Conservation (phyloP, 129 eudicot species). For the Flaveria sonorensis region DNA sequence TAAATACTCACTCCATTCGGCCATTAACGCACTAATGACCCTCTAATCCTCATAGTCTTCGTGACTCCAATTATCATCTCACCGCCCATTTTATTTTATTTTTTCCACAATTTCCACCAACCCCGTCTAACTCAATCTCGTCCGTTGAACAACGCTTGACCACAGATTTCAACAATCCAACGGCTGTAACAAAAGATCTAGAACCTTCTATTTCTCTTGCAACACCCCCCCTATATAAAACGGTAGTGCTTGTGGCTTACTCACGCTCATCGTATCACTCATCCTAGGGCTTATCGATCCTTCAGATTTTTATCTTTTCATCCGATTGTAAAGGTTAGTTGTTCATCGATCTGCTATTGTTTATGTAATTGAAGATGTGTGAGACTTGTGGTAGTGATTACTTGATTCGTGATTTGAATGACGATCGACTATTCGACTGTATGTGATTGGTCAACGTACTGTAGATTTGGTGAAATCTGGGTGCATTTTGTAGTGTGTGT, state of each 20-base stretch:
- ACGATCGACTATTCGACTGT: neutral
- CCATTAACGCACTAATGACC: neutral
- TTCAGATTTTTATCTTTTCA: neutral
- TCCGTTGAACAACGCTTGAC: constrained; percentile 24
- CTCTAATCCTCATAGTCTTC: too few species aligned
- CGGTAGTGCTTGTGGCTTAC: constrained; percentile 36
- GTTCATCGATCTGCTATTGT: constrained; percentile 9
- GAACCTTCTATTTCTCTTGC: constrained; percentile 32
- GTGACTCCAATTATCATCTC: neutral
- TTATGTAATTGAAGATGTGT: neutral
- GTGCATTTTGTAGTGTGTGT: neutral
- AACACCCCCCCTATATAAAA: constrained; percentile 27
- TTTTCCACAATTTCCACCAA: constrained; percentile 30
- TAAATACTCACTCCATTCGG: neutral
- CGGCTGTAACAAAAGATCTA: constrained; percentile 31
- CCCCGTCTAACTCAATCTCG: constrained; percentile 35
- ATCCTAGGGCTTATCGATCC: constrained; percentile 29
- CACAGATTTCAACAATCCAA: constrained; percentile 19
- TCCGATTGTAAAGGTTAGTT: constrained; percentile 27
- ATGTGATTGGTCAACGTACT: neutral
- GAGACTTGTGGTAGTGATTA: neutral
- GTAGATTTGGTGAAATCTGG: neutral
- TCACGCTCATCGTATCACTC: constrained; percentile 33
- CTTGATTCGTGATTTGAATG: neutral
- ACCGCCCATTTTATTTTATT: constrained; percentile 1